Base-by-base conservation (phyloP, 768 basidiomycete genomes). In the Boletus huronensis region DNA sequence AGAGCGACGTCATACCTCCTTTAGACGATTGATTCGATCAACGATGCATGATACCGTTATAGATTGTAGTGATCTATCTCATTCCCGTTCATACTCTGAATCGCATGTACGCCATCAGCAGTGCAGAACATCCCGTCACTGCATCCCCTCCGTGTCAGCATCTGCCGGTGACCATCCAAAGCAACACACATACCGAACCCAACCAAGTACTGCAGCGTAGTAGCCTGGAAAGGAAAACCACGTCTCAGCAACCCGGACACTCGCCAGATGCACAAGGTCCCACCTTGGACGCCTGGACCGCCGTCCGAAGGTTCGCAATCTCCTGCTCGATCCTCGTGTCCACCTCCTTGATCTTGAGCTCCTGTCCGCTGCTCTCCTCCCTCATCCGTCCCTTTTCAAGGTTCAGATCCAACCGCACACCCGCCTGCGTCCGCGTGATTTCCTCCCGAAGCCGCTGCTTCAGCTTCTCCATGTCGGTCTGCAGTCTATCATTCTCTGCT, bases 261-360 rank as follows among this genome's bases (percentile, higher is more conserved):
- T 16, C 45, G 31, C 16, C 5, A 1, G 34, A 16, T 0, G 29
- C 17, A 17, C 39, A 17, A 25, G 1, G 6, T 14, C 77, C 32
- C 52, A 85, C 89, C 82, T 93, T 93, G 50, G 89, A 89, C 0
- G 88, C 83, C 66, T 93, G 90, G 32, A 93, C 92, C 7, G 85
- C 77, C 2, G 91, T 95, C 52, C 90, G 77, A 50, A 97, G 70
- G 3, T 83, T 84, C 9, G 93, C 92, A 66, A 96, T 96, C 72
- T 98, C 94, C 67, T 91, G 90, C 71, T 99, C 96, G 61, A 98
- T 98, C 67, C 91, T 76, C 4, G 96, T 98, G 64, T 98, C 96
- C 17, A 98, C 94, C 70, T 99, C 96, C 70, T 93, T 93, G 66
- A 98, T 90, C 82, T 98, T 98, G 49, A 95, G 75, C 65, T 97